These are phyloP conservation scores for Yarrowia yakushimensis DNA, from an alignment of 805 yeast genomes.

Conservation along the genomic window DNA sequence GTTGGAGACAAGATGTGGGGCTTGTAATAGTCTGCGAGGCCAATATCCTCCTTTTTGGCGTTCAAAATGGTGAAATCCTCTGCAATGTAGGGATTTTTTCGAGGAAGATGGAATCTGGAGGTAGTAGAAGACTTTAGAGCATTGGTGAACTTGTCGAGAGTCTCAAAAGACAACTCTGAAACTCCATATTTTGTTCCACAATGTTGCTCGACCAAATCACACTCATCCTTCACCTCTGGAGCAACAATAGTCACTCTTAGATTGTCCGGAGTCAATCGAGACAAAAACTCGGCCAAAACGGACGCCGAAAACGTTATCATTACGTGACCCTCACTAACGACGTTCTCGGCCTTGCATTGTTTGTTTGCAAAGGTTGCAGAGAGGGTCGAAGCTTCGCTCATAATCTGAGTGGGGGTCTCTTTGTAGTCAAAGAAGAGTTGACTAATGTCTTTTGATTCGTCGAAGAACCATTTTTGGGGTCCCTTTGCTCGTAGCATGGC, in stretches of 20 bases:
- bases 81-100: slow-evolving; percentile 3
- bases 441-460: slow-evolving; percentile 67
- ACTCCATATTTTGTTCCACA: not conserved
- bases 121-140: not conserved
- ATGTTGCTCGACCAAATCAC: not conserved
- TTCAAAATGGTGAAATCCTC: not conserved
- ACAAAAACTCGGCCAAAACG: slow-evolving; percentile 49
- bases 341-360: slow-evolving; percentile 56
- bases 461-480: slow-evolving; percentile 74
- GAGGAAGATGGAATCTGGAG: not conserved
- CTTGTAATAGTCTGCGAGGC: not conserved
- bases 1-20: not conserved
- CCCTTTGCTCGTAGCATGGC: slow-evolving; percentile 52
- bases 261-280: slow-evolving; percentile 53
- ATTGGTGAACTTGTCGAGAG: not conserved
- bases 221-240: slow-evolving; percentile 48
- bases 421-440: slow-evolving; percentile 69
- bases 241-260: slow-evolving; percentile 56
- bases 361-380: slow-evolving; percentile 56
- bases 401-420: slow-evolving; percentile 63
- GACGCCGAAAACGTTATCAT: slow-evolving; percentile 56
- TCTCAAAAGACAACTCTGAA: not conserved
- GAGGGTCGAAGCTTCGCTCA: slow-evolving; percentile 65
- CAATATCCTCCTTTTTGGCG: not conserved
- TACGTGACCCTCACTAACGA: slow-evolving; percentile 54